Evolutionary conservation across 2,329 filamentous ascomycete genomes (phyloP), one percentile per base, ranked within the genome.

Genomic region (Aspergillus viridinutans): DNA sequence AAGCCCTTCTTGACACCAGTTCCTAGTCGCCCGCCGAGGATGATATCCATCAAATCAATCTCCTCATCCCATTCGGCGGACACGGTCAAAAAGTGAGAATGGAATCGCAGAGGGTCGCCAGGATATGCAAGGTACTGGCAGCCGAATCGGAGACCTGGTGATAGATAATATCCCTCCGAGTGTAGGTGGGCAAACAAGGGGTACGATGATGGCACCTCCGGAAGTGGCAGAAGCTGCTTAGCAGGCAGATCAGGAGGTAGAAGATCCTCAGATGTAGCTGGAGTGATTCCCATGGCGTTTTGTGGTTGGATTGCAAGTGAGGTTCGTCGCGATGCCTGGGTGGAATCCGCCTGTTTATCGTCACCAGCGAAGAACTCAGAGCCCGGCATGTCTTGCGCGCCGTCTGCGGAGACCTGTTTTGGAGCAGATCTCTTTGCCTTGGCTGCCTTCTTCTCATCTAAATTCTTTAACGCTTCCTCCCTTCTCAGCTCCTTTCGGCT

Each of bases 1-100:
- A 92, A 97, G 0, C 90, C 90, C 76, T 99, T 99, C 81, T 99
- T 99, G 21, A 97, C 94, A 51, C 90, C 90, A 2, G 94, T 97
- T 0, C 92, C 94, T 61, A 99, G 74, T 64, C 94, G 83, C 4
- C 94, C 94, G 7, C 91, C 92, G 21, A 87, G 89, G 17, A 97
- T 88, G 14, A 99, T 78, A 63, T 96, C 90, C 64, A 97, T 82
- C 67, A 97, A 79, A 40, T 89, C 83, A 56, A 99, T 88, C 64
- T 92, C 85, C 67, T 96, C 85, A 59, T 97, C 86, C 91, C 92
- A 97, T n/a, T 81, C 85, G 65, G 89, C 85, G 32, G 89, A 86
- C n/a, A 88, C 89, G 7, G 88, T 90, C 66, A 96, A 83, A 72
- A 96, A 97, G 73, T 99, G 94, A 49, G 91, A 94, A 74, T 99